A percentile compares a stretch with the other conserved stretches of the same genome.
phyloP scores from a whole-genome alignment of 2,329 filamentous ascomycete genomes.

The Penicillium sp. region DNA sequence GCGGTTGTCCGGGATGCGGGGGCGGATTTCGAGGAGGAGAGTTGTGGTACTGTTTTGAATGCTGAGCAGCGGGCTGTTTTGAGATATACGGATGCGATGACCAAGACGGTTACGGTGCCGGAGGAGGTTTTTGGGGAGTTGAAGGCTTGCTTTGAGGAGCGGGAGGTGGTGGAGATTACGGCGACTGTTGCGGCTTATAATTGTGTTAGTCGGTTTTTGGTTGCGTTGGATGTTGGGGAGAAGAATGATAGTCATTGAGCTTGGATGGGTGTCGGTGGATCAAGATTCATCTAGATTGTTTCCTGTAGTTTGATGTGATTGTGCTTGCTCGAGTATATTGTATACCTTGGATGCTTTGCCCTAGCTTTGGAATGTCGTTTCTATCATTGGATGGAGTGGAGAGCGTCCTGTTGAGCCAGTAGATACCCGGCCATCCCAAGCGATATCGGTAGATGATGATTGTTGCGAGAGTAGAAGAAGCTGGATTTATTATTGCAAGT shows the following conservation, averaged over 20 bases:
- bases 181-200: conserved; percentile 81
- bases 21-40: conserved; percentile 31
- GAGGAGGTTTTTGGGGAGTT: conserved; percentile 70
- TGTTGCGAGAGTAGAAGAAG: not conserved
- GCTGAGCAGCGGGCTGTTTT: conserved; percentile 70
- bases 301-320: too few relatives aligned
- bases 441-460: not conserved
- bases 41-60: conserved; percentile 48
- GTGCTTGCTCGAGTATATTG: too few relatives aligned
- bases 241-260: conserved; percentile 34
- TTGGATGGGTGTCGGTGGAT: too few relatives aligned
- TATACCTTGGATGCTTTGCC: too few relatives aligned
- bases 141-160: conserved; percentile 65
- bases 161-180: conserved; percentile 80
- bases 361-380: not conserved
- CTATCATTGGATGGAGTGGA: not conserved
- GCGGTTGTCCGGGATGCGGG: conserved; percentile 37
- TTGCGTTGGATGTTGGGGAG: conserved; percentile 71
- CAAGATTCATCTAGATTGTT: too few relatives aligned
- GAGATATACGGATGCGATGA: conserved; percentile 83
- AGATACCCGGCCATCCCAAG: too few relatives aligned
- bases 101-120: conserved; percentile 68
- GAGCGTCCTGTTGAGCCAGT: too few relatives aligned
- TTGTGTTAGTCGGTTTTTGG: conserved; percentile 81
- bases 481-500: not conserved